Evolutionary conservation across 192 early-diverging fungal genomes (phyloP).

Genomic region (Linnemannia exigua): DNA sequence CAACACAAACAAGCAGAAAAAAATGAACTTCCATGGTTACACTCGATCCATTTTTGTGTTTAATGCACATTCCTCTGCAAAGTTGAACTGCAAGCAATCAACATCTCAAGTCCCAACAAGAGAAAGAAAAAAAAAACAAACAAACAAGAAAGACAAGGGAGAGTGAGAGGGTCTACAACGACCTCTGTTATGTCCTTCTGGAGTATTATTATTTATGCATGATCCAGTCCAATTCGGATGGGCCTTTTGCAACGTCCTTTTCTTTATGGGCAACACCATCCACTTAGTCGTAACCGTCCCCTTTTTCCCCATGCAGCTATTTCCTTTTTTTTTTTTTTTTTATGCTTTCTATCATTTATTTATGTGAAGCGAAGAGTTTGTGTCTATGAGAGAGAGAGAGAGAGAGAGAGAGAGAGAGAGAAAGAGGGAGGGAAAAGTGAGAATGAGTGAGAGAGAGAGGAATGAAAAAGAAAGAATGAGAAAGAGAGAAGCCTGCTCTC

Average conservation of each 20-base stretch:
- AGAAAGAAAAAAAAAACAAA: not conserved
- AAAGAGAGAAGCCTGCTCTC: not conserved
- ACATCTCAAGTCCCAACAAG: not conserved
- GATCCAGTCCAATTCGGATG: not conserved
- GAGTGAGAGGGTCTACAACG: not conserved
- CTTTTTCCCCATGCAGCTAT: not conserved
- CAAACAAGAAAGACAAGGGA: not conserved
- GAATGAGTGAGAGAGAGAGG: not conserved
- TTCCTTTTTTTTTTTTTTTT: not conserved
- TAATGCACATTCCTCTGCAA: not conserved
- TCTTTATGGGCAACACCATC: not conserved
- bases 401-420: not conserved
- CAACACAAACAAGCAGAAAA: too few species aligned
- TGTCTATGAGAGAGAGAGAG: not conserved
- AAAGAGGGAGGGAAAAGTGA: not conserved
- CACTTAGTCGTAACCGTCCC: not conserved
- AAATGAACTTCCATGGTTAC: not conserved
- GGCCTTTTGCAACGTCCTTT: not conserved
- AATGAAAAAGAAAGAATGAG: too few species aligned
- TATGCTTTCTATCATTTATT: too few species aligned
- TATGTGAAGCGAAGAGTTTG: not conserved
- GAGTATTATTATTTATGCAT: not conserved
- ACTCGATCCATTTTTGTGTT: not conserved
- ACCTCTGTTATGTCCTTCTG: not conserved
- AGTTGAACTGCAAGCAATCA: not conserved